phyloP scores from a whole-genome alignment of 495 filamentous ascomycete genomes.

The Terfezia claveryi region DNA sequence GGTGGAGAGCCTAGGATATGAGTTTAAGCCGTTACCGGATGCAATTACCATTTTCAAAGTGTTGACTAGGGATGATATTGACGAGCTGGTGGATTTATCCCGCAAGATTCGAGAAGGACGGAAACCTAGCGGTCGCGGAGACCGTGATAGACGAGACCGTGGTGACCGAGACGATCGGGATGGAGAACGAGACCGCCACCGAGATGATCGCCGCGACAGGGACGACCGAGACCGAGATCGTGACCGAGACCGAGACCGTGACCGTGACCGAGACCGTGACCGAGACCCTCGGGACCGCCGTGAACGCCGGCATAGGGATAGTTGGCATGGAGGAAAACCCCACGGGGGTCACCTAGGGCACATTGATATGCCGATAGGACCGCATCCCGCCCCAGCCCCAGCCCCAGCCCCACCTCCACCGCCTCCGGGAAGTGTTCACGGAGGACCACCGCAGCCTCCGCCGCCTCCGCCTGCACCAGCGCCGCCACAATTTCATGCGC shows the following conservation, averaged over 20 bases:
- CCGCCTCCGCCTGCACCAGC: slow-evolving; percentile 10
- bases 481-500: slow-evolving; percentile 7
- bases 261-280: background rate
- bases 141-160: background rate
- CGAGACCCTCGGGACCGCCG: background rate
- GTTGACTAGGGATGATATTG: slow-evolving; percentile 11
- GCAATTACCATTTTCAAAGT: slow-evolving; percentile 17
- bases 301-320: background rate
- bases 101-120: slow-evolving; percentile 7
- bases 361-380: background rate
- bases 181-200: background rate
- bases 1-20: slow-evolving; percentile 12
- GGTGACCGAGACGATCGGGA: background rate
- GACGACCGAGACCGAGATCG: background rate
- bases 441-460: slow-evolving; percentile 2
- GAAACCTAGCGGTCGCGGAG: background rate
- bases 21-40: slow-evolving; percentile 14
- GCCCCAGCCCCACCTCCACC: background rate
- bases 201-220: background rate
- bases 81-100: slow-evolving; percentile 15
- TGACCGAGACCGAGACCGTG: background rate
- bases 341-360: background rate
- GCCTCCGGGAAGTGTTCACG: background rate
- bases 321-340: background rate
- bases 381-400: background rate